These are phyloP conservation scores for Cercophora samala DNA, from an alignment of 495 filamentous ascomycete species.

Conservation along the genomic window DNA sequence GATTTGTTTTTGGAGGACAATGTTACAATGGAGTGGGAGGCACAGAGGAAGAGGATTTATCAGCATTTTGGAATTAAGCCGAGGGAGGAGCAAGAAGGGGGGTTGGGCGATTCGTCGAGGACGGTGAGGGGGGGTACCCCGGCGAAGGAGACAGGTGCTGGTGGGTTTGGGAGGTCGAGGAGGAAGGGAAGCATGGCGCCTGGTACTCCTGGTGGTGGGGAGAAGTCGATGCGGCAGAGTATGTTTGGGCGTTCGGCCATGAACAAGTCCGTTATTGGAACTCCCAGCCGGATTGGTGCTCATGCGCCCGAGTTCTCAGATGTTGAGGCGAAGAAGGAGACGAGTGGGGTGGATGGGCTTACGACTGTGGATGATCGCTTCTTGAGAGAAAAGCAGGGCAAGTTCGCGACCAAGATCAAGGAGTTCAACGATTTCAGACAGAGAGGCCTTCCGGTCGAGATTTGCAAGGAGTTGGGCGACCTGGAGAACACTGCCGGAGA, in stretches of 20 bases:
- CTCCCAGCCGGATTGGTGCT: slow-evolving; percentile 57
- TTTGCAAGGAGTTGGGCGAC: slow-evolving; percentile 67
- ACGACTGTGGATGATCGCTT: slow-evolving; percentile 65
- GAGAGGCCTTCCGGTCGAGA: slow-evolving; percentile 58
- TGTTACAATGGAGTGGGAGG: slow-evolving; percentile 91
- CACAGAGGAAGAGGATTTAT: slow-evolving; percentile 86
- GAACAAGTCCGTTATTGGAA: slow-evolving; percentile 80
- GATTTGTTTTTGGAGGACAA: slow-evolving; percentile 90
- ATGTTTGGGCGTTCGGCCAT: slow-evolving; percentile 68
- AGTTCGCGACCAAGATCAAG: slow-evolving; percentile 71
- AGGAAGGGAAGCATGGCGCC: slow-evolving; percentile 43
- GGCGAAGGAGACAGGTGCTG: slow-evolving; percentile 35
- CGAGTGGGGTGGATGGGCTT: slow-evolving; percentile 27
- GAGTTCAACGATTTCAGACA: slow-evolving; percentile 69
- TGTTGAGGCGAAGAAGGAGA: slow-evolving; percentile 54
- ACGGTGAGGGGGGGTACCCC: slow-evolving; percentile 46
- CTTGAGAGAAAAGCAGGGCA: slow-evolving; percentile 72
- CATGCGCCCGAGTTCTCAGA: slow-evolving; percentile 64
- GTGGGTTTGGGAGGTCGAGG: slow-evolving; percentile 50
- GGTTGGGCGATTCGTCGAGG: slow-evolving; percentile 36
- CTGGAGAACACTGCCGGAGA: slow-evolving; percentile 67
- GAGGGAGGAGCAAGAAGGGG: slow-evolving; percentile 46
- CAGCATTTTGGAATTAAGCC: slow-evolving; percentile 89
- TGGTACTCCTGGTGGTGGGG: slow-evolving; percentile 26
- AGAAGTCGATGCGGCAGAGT: slow-evolving; percentile 49